A percentile compares a stretch with the other conserved stretches of the same genome.
phyloP scores from a whole-genome alignment of 2,329 filamentous ascomycete species.

The Colletotrichum endophyticum region DNA sequence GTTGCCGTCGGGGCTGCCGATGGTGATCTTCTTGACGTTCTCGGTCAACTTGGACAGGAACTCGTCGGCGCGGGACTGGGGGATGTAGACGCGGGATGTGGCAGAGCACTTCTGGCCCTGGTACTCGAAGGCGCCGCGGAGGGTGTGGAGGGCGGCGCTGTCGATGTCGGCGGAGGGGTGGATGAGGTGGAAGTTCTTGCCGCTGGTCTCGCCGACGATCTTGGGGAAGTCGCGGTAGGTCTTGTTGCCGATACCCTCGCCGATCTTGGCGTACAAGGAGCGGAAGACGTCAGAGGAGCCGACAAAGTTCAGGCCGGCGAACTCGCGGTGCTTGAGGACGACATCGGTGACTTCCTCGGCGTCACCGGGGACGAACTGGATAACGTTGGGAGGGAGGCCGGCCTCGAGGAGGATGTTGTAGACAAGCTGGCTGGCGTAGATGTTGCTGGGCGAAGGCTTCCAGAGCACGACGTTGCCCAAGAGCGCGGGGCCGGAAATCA shows the following conservation, averaged over 20 bases:
- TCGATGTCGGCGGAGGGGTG: slow-evolving; percentile 50
- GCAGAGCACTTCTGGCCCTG: slow-evolving; percentile 58
- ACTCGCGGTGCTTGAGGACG: slow-evolving; percentile 38
- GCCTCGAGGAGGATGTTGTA: slow-evolving; percentile 45
- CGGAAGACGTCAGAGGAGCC: slow-evolving; percentile 43
- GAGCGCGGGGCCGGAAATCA: slow-evolving; percentile 37
- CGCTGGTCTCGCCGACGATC: slow-evolving; percentile 55
- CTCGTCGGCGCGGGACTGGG: slow-evolving; percentile 46
- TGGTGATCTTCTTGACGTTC: slow-evolving; percentile 28
- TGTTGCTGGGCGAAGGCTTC: slow-evolving; percentile 40
- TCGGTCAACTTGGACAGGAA: slow-evolving; percentile 25
- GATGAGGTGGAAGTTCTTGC: slow-evolving; percentile 59
- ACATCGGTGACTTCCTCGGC: slow-evolving; percentile 37
- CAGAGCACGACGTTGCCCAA: slow-evolving; percentile 46
- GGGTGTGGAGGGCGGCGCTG: slow-evolving; percentile 50
- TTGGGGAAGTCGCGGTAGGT: slow-evolving; percentile 43
- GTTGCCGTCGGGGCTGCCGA: slow-evolving; percentile 34
- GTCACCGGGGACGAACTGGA: slow-evolving; percentile 43
- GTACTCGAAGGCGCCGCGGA: slow-evolving; percentile 55
- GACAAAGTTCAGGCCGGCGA: slow-evolving; percentile 40
- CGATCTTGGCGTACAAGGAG: slow-evolving; percentile 34
- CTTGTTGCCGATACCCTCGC: slow-evolving; percentile 25
- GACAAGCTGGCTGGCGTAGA: slow-evolving; percentile 38
- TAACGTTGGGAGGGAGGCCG: slow-evolving; percentile 39
- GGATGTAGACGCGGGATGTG: slow-evolving; percentile 59